phyloP scores from a whole-genome alignment of 768 basidiomycete species.

The Mycena galericulata region DNA sequence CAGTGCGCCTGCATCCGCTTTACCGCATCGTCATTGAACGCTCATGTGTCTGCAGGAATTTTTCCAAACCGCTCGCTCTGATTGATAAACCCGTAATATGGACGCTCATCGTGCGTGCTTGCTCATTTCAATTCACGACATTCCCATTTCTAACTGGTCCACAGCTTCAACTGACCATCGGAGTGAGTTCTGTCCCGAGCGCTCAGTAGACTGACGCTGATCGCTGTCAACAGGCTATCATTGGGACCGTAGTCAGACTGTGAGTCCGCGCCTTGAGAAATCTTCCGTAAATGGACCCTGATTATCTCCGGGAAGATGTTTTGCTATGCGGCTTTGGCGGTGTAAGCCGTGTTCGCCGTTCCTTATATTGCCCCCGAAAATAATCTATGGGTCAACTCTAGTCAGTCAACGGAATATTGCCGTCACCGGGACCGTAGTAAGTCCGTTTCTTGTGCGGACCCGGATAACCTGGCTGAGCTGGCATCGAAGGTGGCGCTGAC shows the following conservation, averaged over 20 bases:
- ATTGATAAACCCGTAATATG: slow-evolving; percentile 48
- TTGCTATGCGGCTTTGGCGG: slow-evolving; percentile 72
- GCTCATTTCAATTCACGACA: background rate
- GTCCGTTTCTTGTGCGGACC: slow-evolving; percentile 29
- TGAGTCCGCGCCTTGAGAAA: slow-evolving; percentile 43
- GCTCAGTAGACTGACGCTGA: background rate
- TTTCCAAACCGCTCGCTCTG: slow-evolving; percentile 41
- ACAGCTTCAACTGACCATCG: slow-evolving; percentile 48
- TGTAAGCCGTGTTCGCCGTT: slow-evolving; percentile 55
- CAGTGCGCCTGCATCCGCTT: slow-evolving; percentile 51
- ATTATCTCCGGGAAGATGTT: slow-evolving; percentile 52
- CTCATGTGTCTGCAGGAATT: slow-evolving; percentile 48
- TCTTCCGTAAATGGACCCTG: background rate
- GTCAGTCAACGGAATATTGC: slow-evolving; percentile 66
- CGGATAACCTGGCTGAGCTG: slow-evolving; percentile 1
- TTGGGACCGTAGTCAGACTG: slow-evolving; percentile 69
- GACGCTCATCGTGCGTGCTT: slow-evolving; percentile 53
- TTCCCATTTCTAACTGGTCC: background rate
- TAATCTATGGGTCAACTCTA: slow-evolving; percentile 36
- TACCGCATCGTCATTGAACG: background rate
- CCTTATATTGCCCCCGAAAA: background rate
- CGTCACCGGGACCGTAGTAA: slow-evolving; percentile 60
- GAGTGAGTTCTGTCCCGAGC: slow-evolving; percentile 44
- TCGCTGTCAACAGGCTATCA: slow-evolving; percentile 51
- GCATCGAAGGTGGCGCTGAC: slow-evolving; percentile 52